Conservation (phyloP, 768 basidiomycete genomes). For the Tricholomella constricta region DNA sequence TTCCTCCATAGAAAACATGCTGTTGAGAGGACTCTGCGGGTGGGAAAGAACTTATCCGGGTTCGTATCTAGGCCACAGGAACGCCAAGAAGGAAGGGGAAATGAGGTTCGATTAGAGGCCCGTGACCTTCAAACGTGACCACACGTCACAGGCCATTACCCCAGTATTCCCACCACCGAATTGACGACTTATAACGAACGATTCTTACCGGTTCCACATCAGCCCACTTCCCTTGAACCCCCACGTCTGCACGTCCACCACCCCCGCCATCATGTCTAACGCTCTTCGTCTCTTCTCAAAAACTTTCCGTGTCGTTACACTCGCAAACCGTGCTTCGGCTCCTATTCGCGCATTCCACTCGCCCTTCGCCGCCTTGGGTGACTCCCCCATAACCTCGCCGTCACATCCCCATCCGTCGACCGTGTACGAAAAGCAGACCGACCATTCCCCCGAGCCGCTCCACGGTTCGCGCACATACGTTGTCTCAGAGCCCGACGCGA, state of each 20-base stretch:
- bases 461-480: conserved; percentile 64
- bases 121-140: conserved; percentile 11
- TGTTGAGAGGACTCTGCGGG: neutral
- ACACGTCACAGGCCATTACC: conserved; percentile 18
- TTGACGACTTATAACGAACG: conserved; percentile 17
- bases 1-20: neutral
- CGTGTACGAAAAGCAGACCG: conserved; percentile 65
- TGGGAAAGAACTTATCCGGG: neutral
- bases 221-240: conserved; percentile 5
- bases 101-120: neutral
- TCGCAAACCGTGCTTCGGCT: conserved; percentile 20
- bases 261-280: conserved; percentile 30
- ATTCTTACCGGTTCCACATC: neutral
- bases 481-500: conserved; percentile 70
- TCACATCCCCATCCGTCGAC: conserved; percentile 34
- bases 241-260: conserved; percentile 6
- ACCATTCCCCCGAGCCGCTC: conserved; percentile 51
- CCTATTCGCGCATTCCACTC: conserved; percentile 62
- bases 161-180: conserved; percentile 30
- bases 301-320: conserved; percentile 22
- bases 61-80: too few relatives aligned
- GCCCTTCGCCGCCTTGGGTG: conserved; percentile 57
- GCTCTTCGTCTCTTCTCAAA: conserved; percentile 28
- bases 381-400: conserved; percentile 35
- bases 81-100: conserved; percentile 1